phyloP scores from a whole-genome alignment of 2,329 filamentous ascomycete genomes.

The Nannizzia gypsea region DNA sequence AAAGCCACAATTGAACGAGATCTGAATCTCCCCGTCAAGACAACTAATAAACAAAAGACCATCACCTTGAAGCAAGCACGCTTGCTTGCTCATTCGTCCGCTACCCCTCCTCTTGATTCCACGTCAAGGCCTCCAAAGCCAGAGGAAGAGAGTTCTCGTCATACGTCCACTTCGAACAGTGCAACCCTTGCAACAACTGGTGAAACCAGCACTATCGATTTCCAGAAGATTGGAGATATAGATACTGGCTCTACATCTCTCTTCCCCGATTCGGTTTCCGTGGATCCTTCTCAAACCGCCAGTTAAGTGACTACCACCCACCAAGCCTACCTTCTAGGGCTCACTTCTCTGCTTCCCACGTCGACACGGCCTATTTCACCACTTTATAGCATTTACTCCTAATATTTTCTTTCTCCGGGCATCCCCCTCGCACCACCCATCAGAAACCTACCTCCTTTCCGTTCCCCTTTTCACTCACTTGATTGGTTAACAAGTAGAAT shows the following conservation, averaged over 20 bases:
- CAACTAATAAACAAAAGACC: conserved; percentile 89
- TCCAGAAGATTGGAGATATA: conserved; percentile 17
- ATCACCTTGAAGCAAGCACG: conserved; percentile 84
- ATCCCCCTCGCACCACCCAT: too few relatives aligned
- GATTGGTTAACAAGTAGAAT: conserved; percentile 4
- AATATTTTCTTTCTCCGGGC: background rate
- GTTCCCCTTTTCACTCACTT: background rate
- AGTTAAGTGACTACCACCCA: background rate
- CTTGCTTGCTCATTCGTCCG: conserved; percentile 77
- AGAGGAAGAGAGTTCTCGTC: background rate
- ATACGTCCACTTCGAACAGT: background rate
- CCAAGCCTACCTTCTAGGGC: background rate
- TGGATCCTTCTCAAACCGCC: background rate
- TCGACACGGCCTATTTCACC: background rate
- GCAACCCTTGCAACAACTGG: background rate
- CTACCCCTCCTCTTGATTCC: conserved; percentile 45
- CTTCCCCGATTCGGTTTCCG: conserved; percentile 18
- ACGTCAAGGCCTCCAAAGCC: conserved; percentile 25
- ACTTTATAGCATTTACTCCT: background rate
- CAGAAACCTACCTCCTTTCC: background rate
- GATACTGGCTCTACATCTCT: conserved; percentile 20
- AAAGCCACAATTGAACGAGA: conserved; percentile 98
- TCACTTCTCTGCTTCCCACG: background rate
- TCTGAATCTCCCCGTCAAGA: conserved; percentile 61
- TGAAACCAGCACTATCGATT: conserved; percentile 1